These are phyloP conservation scores for Lodderomyces metapsilosis DNA, from an alignment of 1,139 yeast genomes.

Conservation along the genomic window DNA sequence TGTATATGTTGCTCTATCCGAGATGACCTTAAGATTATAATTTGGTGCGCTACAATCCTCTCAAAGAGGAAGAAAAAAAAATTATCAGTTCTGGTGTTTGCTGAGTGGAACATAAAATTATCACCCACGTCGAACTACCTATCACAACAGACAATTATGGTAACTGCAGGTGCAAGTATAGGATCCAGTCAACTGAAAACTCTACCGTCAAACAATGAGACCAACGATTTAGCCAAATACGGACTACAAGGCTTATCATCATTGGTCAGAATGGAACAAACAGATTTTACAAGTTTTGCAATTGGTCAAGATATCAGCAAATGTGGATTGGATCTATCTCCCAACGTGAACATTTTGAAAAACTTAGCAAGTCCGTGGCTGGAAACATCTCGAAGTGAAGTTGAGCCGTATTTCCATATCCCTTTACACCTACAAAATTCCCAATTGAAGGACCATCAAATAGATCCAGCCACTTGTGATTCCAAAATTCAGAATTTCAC, in stretches of 20 bases:
- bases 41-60: background rate
- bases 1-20: background rate
- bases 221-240: slow-evolving; percentile 34
- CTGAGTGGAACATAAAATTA: background rate
- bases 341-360: slow-evolving; percentile 52
- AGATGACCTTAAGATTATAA: background rate
- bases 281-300: slow-evolving; percentile 68
- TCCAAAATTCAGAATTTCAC: slow-evolving; percentile 73
- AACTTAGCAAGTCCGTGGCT: slow-evolving; percentile 94
- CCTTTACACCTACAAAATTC: slow-evolving; percentile 34
- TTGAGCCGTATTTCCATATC: slow-evolving; percentile 73
- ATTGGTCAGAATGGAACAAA: slow-evolving; percentile 65
- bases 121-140: background rate
- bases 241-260: slow-evolving; percentile 76
- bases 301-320: slow-evolving; percentile 81
- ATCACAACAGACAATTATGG: background rate
- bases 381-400: slow-evolving; percentile 85
- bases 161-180: background rate
- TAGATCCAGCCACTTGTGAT: slow-evolving; percentile 52
- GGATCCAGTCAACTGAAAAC: background rate
- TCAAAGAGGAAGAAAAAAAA: slow-evolving; percentile 4
- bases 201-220: slow-evolving; percentile 3
- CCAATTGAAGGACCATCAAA: slow-evolving; percentile 49
- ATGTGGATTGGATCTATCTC: slow-evolving; percentile 64
- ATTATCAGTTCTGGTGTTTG: background rate